Evolutionary conservation across 2,329 filamentous ascomycete species (phyloP), one percentile per base, ranked within the genome.

Genomic region (Ophiosphaerella korrae): DNA sequence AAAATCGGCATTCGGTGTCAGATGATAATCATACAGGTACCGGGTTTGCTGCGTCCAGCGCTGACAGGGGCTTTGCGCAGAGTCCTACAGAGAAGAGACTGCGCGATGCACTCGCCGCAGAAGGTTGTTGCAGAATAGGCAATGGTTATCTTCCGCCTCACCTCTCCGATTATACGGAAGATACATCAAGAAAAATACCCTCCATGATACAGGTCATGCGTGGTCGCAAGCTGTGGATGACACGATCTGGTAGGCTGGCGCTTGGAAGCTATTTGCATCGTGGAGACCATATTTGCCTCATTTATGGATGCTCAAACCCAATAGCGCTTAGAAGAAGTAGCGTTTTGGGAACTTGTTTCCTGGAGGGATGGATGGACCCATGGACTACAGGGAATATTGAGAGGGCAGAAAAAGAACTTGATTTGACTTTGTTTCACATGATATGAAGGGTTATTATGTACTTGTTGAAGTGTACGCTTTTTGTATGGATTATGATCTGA

Each of bases 221-320:
- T 48, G 45, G 39, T 31, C 38, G 45, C 31, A 38, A 16, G 23
- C 38, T 48, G 13, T 48, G 32, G 39, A 42, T 48, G 33, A 48
- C 45, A 42, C 38, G 23, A 36, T 37, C 18, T 43, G 38, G 45
- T 31, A 16, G 32, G 42, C 31, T 48, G 7, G 37, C 33, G 7
- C 33, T 43, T 29, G 45, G 45, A 32, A 48, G 39, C 31, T 38
- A 43, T 29, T 18, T 48, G 31, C 38, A 24, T 37, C 12, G 2
- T 43, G 38, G 45, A 38, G 45, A 48, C 37, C 32, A 37, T 31
- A 43, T 48, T 21, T 48, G 45, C 39, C 31, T 48, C 31, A 7
- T 18, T 42, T 37, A 48, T 31, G 38, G 45, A 38, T 48, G 38
- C 32, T 37, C 33, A 12, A 42, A 42, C 11, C 45, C 38, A 37